Evolutionary conservation across 371 early-diverging fungal species (phyloP), one percentile per base, ranked within the genome.

Genomic region (Parasitella parasitica): DNA sequence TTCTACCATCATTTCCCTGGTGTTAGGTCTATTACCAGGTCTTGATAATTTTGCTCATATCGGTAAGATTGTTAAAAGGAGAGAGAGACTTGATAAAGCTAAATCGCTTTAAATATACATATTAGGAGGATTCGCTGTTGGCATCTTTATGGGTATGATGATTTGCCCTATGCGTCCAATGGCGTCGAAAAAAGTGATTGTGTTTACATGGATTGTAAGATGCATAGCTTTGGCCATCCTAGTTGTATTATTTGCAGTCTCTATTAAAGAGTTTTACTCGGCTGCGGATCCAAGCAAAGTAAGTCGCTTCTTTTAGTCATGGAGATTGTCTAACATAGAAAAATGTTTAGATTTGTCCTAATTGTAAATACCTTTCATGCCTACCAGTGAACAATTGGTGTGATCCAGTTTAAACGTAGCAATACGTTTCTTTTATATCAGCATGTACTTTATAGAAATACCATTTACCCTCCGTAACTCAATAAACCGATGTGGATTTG

Each of bases 31-130:
- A 43, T 54, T 93, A 7, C 93, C 93, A 0, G 72, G 82, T 67
- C 66, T 93, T 35, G 93, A 94, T 75, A 92, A 94, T 71, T 90
- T 91, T 75, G 87, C 90, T 18, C 88, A 89, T 72, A 66, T 87
- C 18, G 89, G 50, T 90, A 38, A 75, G 32, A 86, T 1, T 35
- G 91, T 48, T 2, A 12, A 8, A 24, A 12, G 9, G 9, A 24
- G 12, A 18, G 13, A 24, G 7, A 13, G 7, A 22, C 12, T 24
- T 13, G 37, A 12, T 13, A 11, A 16, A 9, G 6, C 12, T 22
- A 9, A 11, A 43, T 22, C 20, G 22, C 30, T 9, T 24, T 11
- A 1, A 9, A 1, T 15, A 13, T 84, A n/a, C n/a, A n/a, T 57
- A 84, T 77, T 50, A 65, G 66, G 95, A 36, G 89, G 89, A 4